A percentile compares a stretch with the other conserved stretches of the same genome.
Evolutionary conservation across 371 early-diverging fungal species (phyloP).

Genomic region (Syncephalastrum monosporum): DNA sequence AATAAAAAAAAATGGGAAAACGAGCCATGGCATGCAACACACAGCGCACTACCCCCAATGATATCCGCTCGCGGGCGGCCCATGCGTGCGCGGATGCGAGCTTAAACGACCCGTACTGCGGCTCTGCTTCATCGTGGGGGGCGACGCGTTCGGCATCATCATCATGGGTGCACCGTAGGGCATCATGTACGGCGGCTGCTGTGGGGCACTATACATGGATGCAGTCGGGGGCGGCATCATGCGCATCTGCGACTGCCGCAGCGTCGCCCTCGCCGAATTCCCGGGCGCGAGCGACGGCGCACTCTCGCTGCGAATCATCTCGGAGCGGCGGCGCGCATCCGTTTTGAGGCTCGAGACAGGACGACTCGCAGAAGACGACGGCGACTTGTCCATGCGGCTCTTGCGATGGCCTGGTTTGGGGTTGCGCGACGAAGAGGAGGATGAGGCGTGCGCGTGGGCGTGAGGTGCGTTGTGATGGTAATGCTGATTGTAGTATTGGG

Average conservation of each 20-base stretch:
- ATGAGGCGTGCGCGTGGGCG: constrained; percentile 21
- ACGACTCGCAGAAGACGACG: constrained; percentile 1
- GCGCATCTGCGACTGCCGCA: background rate
- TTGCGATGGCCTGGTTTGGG: constrained; percentile 13
- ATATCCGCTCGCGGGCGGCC: no score
- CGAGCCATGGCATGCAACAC: no score
- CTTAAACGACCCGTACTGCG: constrained; percentile 10
- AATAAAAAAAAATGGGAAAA: no score
- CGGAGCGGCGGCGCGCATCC: constrained; percentile 7
- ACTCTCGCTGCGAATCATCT: constrained; percentile 4
- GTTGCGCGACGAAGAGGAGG: constrained; percentile 33
- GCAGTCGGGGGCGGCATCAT: constrained; percentile 1
- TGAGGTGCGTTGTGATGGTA: background rate
- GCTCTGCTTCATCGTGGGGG: constrained; percentile 4
- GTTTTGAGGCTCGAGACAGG: constrained; percentile 1
- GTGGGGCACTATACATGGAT: background rate
- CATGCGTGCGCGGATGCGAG: background rate
- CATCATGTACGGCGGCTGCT: constrained; percentile 6
- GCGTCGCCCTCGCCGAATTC: background rate
- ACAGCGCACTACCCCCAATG: no score
- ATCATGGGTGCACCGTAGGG: constrained; percentile 1
- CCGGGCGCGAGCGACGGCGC: constrained; percentile 3
- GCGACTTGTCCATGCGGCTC: constrained; percentile 13
- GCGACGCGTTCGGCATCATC: no score
- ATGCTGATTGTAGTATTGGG: constrained; percentile 1